Evolutionary conservation across 2,329 filamentous ascomycete genomes (phyloP).

Genomic region (Sarocladiaceae sp.): DNA sequence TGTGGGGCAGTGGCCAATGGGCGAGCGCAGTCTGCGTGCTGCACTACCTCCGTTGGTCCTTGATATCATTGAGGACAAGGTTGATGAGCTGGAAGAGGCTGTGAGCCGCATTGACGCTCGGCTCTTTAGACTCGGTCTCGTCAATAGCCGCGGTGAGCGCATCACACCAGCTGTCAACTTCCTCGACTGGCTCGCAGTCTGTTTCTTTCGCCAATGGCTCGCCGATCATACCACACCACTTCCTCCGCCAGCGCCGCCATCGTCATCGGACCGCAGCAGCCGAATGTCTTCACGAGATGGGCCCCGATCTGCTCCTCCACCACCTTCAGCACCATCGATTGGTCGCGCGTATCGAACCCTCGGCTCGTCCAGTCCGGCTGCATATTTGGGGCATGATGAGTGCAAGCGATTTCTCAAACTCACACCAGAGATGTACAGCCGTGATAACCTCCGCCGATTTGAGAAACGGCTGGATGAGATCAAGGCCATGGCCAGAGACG

Average conservation of each 20-base stretch:
- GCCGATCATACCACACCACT: slow-evolving; percentile 82
- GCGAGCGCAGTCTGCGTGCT: slow-evolving; percentile 70
- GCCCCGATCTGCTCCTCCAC: slow-evolving; percentile 29
- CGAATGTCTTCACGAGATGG: slow-evolving; percentile 21
- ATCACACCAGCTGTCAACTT: slow-evolving; percentile 77
- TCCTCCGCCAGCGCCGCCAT: slow-evolving; percentile 30
- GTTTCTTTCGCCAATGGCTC: slow-evolving; percentile 87
- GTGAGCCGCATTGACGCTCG: slow-evolving; percentile 76
- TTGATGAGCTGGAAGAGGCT: slow-evolving; percentile 82
- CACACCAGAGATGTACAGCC: slow-evolving; percentile 74
- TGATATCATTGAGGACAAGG: slow-evolving; percentile 91
- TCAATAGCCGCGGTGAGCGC: slow-evolving; percentile 74
- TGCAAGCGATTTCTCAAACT: slow-evolving; percentile 87
- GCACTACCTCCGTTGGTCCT: slow-evolving; percentile 72
- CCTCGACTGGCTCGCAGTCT: slow-evolving; percentile 85
- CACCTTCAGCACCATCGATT: slow-evolving; percentile 50
- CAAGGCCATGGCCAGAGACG: slow-evolving; percentile 76
- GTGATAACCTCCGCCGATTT: slow-evolving; percentile 81
- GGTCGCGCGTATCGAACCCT: slow-evolving; percentile 77
- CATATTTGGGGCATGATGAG: slow-evolving; percentile 79
- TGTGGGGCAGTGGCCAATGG: slow-evolving; percentile 87
- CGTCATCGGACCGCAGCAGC: slow-evolving; percentile 15
- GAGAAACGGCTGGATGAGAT: slow-evolving; percentile 86
- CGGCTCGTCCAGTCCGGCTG: slow-evolving; percentile 53
- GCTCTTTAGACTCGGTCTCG: slow-evolving; percentile 76